Evolutionary conservation across 768 basidiomycete species (phyloP).

Genomic region (Neoboletus magnificus): DNA sequence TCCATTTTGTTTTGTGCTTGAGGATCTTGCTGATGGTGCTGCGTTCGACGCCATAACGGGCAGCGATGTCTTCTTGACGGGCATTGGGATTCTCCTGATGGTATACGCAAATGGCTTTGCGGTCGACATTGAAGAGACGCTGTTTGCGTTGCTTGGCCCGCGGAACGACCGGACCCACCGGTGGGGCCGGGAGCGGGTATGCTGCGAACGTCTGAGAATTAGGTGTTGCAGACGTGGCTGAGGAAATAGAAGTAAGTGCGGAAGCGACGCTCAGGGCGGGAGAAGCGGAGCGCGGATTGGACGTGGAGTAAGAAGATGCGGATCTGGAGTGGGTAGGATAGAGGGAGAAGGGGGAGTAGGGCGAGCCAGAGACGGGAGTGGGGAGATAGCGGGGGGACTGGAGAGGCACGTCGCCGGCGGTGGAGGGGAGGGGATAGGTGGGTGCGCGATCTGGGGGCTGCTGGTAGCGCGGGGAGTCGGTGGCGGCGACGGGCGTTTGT

Average conservation of each 20-base stretch:
- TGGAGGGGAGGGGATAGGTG: slow-evolving; percentile 23
- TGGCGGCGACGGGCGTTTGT: slow-evolving; percentile 36
- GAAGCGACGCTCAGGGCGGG: slow-evolving; percentile 60
- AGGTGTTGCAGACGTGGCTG: slow-evolving; percentile 30
- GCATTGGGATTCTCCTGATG: slow-evolving; percentile 60
- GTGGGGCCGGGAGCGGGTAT: slow-evolving; percentile 29
- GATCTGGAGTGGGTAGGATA: slow-evolving; percentile 46
- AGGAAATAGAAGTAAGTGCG: slow-evolving; percentile 51
- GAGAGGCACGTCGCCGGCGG: slow-evolving; percentile 25
- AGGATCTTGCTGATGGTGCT: slow-evolving; percentile 94
- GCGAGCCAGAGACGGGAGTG: slow-evolving; percentile 44
- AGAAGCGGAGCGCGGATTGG: slow-evolving; percentile 54
- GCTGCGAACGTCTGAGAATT: slow-evolving; percentile 30
- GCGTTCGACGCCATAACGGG: slow-evolving; percentile 73
- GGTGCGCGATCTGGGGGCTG: slow-evolving; percentile 33
- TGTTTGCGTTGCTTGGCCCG: slow-evolving; percentile 61
- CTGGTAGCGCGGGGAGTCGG: slow-evolving; percentile 32
- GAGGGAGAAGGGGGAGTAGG: slow-evolving; percentile 45
- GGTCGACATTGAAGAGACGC: slow-evolving; percentile 70
- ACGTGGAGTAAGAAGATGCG: slow-evolving; percentile 40
- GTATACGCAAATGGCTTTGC: slow-evolving; percentile 71
- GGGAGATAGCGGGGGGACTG: slow-evolving; percentile 44
- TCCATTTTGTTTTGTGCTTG: slow-evolving; percentile 81
- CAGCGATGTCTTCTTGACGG: slow-evolving; percentile 83
- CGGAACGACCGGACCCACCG: slow-evolving; percentile 28